These are phyloP conservation scores for Wickerhamiella nectarea DNA, from an alignment of 805 yeast genomes.

Conservation along the genomic window DNA sequence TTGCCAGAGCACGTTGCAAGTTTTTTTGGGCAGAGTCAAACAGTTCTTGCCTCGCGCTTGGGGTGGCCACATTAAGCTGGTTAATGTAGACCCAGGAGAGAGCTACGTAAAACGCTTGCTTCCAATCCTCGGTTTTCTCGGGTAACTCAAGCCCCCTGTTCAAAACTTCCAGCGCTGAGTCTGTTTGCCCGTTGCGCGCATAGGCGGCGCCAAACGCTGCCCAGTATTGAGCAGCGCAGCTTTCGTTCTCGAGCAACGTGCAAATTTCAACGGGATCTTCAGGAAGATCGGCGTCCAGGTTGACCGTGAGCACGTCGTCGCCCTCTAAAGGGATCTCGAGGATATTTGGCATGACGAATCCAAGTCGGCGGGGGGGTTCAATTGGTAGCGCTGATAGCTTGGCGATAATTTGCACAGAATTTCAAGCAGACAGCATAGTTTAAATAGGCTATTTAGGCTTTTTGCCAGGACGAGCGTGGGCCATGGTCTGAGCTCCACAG, in stretches of 20 bases:
- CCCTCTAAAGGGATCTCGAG: slow-evolving; percentile 63
- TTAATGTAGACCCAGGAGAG: slow-evolving; percentile 52
- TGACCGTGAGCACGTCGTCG: slow-evolving; percentile 75
- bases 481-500: too few relatives aligned
- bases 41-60: slow-evolving; percentile 12
- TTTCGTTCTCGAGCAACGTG: slow-evolving; percentile 66
- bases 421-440: too few relatives aligned
- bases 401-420: too few relatives aligned
- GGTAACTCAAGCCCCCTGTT: slow-evolving; percentile 39
- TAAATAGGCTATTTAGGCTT: too few relatives aligned
- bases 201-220: slow-evolving; percentile 72
- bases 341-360: slow-evolving; percentile 15
- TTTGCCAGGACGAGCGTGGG: too few relatives aligned
- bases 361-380: background rate
- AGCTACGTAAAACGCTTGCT: slow-evolving; percentile 43
- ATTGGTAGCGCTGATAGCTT: too few relatives aligned
- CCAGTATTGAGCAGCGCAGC: slow-evolving; percentile 69
- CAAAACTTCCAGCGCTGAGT: slow-evolving; percentile 52
- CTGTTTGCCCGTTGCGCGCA: slow-evolving; percentile 42
- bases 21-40: slow-evolving; percentile 33
- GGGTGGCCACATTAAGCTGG: slow-evolving; percentile 24
- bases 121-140: slow-evolving; percentile 28
- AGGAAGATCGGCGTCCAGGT: slow-evolving; percentile 67
- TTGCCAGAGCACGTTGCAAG: slow-evolving; percentile 36
- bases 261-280: slow-evolving; percentile 80